Conservation (phyloP, 2,329 filamentous ascomycete genomes). For the Penicillium rolfsii region DNA sequence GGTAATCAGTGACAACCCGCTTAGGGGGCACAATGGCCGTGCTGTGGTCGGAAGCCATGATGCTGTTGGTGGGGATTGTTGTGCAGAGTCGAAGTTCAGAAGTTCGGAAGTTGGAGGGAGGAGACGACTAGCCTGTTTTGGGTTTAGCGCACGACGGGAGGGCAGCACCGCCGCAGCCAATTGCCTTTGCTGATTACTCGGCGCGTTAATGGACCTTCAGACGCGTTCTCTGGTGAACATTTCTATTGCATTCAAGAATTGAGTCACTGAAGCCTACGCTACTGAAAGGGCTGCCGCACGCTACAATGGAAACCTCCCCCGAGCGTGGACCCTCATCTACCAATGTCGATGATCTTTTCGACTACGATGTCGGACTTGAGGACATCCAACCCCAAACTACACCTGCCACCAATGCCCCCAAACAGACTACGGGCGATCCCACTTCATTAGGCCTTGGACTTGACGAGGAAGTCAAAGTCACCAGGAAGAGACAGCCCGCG, state of each 20-base stretch:
- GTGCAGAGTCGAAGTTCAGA: constrained; percentile 34
- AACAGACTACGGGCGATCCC: constrained; percentile 38
- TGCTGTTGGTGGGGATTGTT: constrained; percentile 24
- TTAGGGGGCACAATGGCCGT: constrained; percentile 70
- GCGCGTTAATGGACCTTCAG: constrained; percentile 19
- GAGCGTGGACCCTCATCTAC: constrained; percentile 39
- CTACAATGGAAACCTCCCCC: constrained; percentile 15
- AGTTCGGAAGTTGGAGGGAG: constrained; percentile 36
- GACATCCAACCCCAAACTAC: constrained; percentile 48
- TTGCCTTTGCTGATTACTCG: constrained; percentile 18
- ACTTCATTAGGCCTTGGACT: constrained; percentile 70
- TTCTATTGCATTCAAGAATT: not conserved
- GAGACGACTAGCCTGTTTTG: constrained; percentile 27
- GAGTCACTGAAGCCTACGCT: not conserved
- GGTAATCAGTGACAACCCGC: constrained; percentile 79
- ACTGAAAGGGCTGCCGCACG: too few relatives aligned
- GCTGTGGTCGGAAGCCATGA: constrained; percentile 44
- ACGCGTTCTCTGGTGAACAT: constrained; percentile 17
- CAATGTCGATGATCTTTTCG: constrained; percentile 70
- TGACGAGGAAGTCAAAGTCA: constrained; percentile 82
- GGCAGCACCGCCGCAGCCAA: constrained; percentile 21
- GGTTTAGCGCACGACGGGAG: constrained; percentile 21
- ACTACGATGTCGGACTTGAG: constrained; percentile 69
- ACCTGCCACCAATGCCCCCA: constrained; percentile 22
- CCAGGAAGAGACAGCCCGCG: constrained; percentile 73